Base-by-base conservation (phyloP, 169 alveolate species). In the Eimeria maxima region DNA sequence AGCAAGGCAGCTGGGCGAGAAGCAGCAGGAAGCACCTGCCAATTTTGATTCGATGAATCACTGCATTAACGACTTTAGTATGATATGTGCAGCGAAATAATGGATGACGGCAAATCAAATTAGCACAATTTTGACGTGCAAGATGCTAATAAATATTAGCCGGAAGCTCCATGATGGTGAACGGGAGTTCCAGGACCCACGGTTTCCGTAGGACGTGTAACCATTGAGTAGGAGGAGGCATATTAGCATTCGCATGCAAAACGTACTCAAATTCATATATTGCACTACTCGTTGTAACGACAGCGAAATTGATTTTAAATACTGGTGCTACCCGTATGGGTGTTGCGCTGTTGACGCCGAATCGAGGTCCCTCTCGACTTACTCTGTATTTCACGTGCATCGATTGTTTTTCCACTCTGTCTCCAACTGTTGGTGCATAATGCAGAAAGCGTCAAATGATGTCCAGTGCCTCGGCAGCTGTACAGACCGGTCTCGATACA, bases 1-100 rank as follows among this genome's bases (percentile, higher is more conserved):
- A 27, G 60, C 88, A 78, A 78, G 44, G 88, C 44, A n/a, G 88
- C 88, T 45, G 65, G 88, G 60, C 88, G 67, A 1, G 88, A 78
- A 78, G 83, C 83, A 73, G 83, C 83, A 24, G 53, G 83, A 33
- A 38, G 50, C 16, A 14, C 27, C 27, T 73, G 53, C 33, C 55
- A 18, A 7, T n/a, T 5, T 38, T 50, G 53, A 53, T 73, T 38
- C 55, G 53, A 73, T 38, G 29, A 73, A 38, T 33, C 38, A 16
- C 27, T 42, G 78, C 78, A 67, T 4, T 27, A 67, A 67, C 13
- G 83, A 3, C 55, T 38, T 4, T n/a, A 13, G 4, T 38, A 73
- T 14, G 53, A 55, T 18, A 18, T 18, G 27, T 33, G 38, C 38
- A 33, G 38, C 38, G 2, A 33, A 33, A 38, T n/a, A 4, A 29